These are phyloP conservation scores for Serendipita sp. DNA, from an alignment of 768 basidiomycete species.

Conservation along the genomic window DNA sequence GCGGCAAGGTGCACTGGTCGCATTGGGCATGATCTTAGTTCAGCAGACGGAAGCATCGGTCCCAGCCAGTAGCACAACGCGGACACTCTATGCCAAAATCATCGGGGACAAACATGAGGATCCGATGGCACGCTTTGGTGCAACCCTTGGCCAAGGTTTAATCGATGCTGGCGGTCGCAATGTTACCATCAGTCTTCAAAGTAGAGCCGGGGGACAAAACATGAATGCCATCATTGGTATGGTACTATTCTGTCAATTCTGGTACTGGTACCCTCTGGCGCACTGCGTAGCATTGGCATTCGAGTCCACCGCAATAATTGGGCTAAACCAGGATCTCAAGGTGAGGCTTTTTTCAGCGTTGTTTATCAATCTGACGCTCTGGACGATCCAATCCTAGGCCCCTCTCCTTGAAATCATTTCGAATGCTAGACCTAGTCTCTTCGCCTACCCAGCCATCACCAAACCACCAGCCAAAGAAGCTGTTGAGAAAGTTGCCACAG, in stretches of 20 bases:
- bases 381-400: conserved; percentile 32
- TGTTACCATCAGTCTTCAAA: conserved; percentile 85
- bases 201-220: conserved; percentile 82
- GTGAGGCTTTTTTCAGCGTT: conserved; percentile 25
- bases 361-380: not conserved
- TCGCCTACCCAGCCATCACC: conserved; percentile 76
- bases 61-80: conserved; percentile 62
- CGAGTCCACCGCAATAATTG: conserved; percentile 90
- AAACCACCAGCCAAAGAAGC: conserved; percentile 89
- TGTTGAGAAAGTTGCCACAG: conserved; percentile 80
- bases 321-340: conserved; percentile 72
- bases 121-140: conserved; percentile 96
- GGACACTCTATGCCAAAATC: conserved; percentile 79
- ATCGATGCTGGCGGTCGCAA: conserved; percentile 97
- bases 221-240: conserved; percentile 96
- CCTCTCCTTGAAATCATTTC: conserved; percentile 87
- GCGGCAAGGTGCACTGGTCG: conserved; percentile 90
- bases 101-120: conserved; percentile 96
- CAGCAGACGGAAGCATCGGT: conserved; percentile 88
- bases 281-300: conserved; percentile 88
- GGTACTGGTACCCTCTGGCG: conserved; percentile 99
- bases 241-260: conserved; percentile 96
- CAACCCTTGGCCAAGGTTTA: conserved; percentile 87
- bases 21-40: conserved; percentile 91
- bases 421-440: conserved; percentile 78